Evolutionary conservation across 208 protist species (phyloP).

Genomic region (Sergeia podlipaevii): DNA sequence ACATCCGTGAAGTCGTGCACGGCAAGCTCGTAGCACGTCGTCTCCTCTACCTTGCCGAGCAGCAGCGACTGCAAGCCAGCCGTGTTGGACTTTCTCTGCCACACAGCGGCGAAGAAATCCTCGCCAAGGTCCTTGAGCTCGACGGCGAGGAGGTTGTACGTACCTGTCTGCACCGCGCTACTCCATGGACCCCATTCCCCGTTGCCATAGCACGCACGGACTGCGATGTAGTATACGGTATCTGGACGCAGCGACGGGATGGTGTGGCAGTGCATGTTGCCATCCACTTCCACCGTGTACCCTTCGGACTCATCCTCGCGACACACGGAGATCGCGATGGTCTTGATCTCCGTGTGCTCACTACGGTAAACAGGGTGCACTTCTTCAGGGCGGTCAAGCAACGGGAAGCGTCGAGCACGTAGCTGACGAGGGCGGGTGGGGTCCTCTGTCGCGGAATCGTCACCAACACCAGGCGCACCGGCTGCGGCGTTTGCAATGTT

Average conservation of each 20-base stretch:
- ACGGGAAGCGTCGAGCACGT: slow-evolving; percentile 17
- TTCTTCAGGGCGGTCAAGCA: slow-evolving; percentile 50
- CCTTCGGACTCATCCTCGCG: slow-evolving; percentile 44
- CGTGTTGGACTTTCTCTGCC: slow-evolving; percentile 73
- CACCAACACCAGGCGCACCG: background rate
- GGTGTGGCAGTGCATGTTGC: slow-evolving; percentile 38
- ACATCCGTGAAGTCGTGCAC: slow-evolving; percentile 73
- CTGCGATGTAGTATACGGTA: slow-evolving; percentile 54
- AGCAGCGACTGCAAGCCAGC: slow-evolving; percentile 38
- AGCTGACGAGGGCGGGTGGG: slow-evolving; percentile 7
- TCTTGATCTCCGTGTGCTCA: slow-evolving; percentile 31
- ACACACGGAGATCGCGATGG: slow-evolving; percentile 44
- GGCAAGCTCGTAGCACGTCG: slow-evolving; percentile 71
- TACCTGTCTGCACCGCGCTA: slow-evolving; percentile 47
- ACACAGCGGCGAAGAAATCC: slow-evolving; percentile 71
- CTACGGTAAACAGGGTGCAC: slow-evolving; percentile 46
- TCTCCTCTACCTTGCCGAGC: slow-evolving; percentile 71
- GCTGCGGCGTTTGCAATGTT: slow-evolving; percentile 2
- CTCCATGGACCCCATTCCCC: slow-evolving; percentile 69
- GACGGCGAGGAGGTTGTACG: slow-evolving; percentile 66
- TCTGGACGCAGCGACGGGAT: slow-evolving; percentile 57
- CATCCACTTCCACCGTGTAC: slow-evolving; percentile 53
- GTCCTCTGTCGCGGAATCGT: background rate
- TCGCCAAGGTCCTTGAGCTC: slow-evolving; percentile 69
- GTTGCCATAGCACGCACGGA: slow-evolving; percentile 76